Evolutionary conservation across 371 early-diverging fungal species (phyloP).

Genomic region (Actinomortierella ambigua): DNA sequence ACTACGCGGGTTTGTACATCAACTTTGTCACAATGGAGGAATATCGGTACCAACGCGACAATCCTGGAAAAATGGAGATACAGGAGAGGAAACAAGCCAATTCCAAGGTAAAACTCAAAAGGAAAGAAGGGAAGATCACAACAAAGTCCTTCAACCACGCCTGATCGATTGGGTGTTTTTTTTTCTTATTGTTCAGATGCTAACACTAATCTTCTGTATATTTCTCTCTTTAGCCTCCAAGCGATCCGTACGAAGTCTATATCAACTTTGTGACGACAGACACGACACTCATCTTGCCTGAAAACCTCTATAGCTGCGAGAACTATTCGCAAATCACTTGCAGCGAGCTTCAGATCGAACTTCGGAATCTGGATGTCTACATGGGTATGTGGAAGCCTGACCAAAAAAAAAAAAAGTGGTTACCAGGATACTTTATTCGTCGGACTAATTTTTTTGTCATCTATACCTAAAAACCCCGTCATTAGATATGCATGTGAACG

Average conservation of each 20-base stretch:
- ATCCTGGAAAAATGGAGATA: conserved; percentile 49
- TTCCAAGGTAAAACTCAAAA: conserved; percentile 65
- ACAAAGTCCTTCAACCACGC: too few relatives aligned
- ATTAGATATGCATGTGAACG: conserved; percentile 69
- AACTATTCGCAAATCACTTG: conserved; percentile 62
- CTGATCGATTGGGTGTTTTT: not conserved
- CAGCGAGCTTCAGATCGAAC: conserved; percentile 69
- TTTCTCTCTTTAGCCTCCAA: conserved; percentile 47
- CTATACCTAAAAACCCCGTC: not conserved
- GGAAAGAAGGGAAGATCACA: too few relatives aligned
- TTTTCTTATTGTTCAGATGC: not conserved
- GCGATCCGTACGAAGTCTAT: conserved; percentile 73
- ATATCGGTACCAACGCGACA: conserved; percentile 64
- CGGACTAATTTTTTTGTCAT: not conserved
- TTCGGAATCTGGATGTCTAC: conserved; percentile 69
- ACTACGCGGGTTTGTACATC: conserved; percentile 76
- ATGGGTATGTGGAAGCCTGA: conserved; percentile 52
- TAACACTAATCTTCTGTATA: not conserved
- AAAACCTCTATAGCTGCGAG: conserved; percentile 73
- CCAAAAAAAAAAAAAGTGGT: too few relatives aligned
- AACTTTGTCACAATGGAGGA: conserved; percentile 78
- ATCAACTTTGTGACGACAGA: conserved; percentile 58
- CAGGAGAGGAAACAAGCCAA: conserved; percentile 60
- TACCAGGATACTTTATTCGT: not conserved
- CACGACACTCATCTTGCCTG: conserved; percentile 68